phyloP scores from a whole-genome alignment of 2,329 filamentous ascomycete genomes.

The Hyphodiscus sp. region DNA sequence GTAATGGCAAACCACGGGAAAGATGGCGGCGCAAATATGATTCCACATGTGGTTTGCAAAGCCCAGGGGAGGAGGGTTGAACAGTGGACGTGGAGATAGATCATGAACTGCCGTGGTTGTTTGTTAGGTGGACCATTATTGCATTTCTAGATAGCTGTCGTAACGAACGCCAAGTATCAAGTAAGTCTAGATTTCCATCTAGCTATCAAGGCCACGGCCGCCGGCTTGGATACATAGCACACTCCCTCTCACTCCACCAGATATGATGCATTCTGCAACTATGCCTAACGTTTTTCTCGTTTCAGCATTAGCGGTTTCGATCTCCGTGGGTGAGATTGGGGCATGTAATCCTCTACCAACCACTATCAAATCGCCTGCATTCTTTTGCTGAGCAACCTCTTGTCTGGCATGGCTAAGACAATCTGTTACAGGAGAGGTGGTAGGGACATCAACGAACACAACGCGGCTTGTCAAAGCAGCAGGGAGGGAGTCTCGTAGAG shows the following conservation, averaged over 20 bases:
- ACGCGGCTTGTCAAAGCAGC: slow-evolving; percentile 45
- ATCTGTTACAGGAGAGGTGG: slow-evolving; percentile 34
- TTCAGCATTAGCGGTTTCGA: slow-evolving; percentile 13
- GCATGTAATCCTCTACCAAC: slow-evolving; percentile 43
- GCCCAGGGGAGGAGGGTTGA: not conserved
- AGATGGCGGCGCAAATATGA: too few relatives aligned
- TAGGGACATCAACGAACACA: slow-evolving; percentile 47
- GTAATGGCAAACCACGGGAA: too few relatives aligned
- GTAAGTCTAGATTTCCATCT: not conserved
- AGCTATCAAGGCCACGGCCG: slow-evolving; percentile 14
- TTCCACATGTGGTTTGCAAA: not conserved
- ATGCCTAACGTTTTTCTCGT: slow-evolving; percentile 49
- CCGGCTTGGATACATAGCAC: slow-evolving; percentile 63
- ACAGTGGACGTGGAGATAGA: not conserved
- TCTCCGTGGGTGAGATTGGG: slow-evolving; percentile 13
- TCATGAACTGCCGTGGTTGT: not conserved
- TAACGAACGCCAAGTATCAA: not conserved
- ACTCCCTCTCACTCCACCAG: slow-evolving; percentile 55
- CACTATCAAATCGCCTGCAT: slow-evolving; percentile 66
- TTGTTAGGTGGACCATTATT: not conserved
- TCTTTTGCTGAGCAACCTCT: slow-evolving; percentile 55
- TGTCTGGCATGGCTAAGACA: slow-evolving; percentile 45
- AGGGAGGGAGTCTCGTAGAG: slow-evolving; percentile 49
- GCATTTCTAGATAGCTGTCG: not conserved
- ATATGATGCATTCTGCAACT: slow-evolving; percentile 54